A percentile compares a stretch with the other conserved stretches of the same genome.
Conservation (phyloP, 129 eudicot genomes). For the Flaveria sonorensis region DNA sequence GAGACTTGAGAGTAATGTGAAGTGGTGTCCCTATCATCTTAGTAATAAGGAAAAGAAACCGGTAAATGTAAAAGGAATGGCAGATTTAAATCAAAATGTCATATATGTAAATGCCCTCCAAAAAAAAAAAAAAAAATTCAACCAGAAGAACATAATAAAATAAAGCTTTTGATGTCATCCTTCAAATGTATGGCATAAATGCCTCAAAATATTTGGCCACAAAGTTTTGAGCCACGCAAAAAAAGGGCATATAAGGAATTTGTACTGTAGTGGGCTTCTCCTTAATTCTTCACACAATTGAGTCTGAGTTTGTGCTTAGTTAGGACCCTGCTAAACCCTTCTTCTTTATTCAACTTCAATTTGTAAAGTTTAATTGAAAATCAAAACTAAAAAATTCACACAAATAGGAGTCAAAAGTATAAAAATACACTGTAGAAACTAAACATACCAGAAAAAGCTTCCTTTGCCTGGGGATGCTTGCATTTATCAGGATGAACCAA, state of each 20-base stretch:
- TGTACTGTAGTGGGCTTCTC: too few relatives aligned
- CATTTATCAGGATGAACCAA: constrained; percentile 99
- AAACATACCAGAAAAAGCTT: constrained; percentile 88
- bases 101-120: too few relatives aligned
- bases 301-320: background rate
- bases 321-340: background rate
- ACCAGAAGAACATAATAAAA: background rate
- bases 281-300: background rate
- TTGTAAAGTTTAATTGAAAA: background rate
- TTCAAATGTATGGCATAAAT: constrained; percentile 4
- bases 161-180: background rate
- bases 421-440: constrained; percentile 36
- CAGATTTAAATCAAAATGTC: too few relatives aligned
- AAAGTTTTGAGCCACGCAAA: too few relatives aligned
- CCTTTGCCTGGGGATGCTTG: constrained; percentile 98
- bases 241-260: background rate
- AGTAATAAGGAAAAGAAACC: too few relatives aligned
- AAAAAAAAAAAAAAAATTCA: too few relatives aligned
- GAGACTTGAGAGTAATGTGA: too few relatives aligned
- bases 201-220: background rate
- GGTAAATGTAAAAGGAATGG: too few relatives aligned
- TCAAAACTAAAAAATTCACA: background rate
- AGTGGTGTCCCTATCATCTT: too few relatives aligned
- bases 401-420: background rate
- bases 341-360: background rate